phyloP scores from a whole-genome alignment of 1,284 basidiomycete genomes.

The Cutaneotrichosporon sp. region DNA sequence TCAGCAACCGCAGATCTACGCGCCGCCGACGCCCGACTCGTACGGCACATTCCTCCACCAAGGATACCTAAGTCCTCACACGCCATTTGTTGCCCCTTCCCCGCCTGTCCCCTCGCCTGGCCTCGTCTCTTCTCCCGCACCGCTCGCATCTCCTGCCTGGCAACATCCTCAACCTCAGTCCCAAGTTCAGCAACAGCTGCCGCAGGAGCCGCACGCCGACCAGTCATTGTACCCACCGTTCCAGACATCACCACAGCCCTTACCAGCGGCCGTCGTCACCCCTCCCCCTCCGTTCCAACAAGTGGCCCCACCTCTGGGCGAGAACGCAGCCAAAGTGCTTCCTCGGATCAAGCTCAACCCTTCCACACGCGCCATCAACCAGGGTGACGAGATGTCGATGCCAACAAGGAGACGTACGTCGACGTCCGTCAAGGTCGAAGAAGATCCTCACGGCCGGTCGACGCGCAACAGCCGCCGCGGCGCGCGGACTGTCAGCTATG shows the following conservation, averaged over 20 bases:
- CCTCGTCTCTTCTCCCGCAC: constrained; percentile 1
- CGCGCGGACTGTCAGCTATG: constrained; percentile 18
- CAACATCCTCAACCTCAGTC: constrained; percentile 9
- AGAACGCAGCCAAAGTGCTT: background rate
- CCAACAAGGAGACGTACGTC: constrained; percentile 5
- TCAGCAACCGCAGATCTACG: constrained; percentile 11
- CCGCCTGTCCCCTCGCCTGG: background rate
- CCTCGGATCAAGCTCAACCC: constrained; percentile 26
- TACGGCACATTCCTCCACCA: background rate
- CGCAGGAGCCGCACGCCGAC: constrained; percentile 6
- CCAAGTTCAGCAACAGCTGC: constrained; percentile 11
- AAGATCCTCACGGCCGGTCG: constrained; percentile 1
- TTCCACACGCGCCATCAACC: background rate
- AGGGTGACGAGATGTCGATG: constrained; percentile 9
- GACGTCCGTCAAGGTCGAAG: constrained; percentile 3
- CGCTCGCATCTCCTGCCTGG: constrained; percentile 2
- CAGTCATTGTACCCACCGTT: background rate
- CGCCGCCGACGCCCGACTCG: background rate
- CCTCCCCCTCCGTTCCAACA: background rate
- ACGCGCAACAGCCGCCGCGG: constrained; percentile 10
- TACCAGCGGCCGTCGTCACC: background rate
- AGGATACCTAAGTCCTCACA: constrained; percentile 6
- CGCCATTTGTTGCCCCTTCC: constrained; percentile 1
- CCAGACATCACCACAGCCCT: background rate
- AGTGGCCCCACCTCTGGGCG: background rate